Evolutionary conservation across 768 basidiomycete species (phyloP).

Genomic region (Serendipita sp.): DNA sequence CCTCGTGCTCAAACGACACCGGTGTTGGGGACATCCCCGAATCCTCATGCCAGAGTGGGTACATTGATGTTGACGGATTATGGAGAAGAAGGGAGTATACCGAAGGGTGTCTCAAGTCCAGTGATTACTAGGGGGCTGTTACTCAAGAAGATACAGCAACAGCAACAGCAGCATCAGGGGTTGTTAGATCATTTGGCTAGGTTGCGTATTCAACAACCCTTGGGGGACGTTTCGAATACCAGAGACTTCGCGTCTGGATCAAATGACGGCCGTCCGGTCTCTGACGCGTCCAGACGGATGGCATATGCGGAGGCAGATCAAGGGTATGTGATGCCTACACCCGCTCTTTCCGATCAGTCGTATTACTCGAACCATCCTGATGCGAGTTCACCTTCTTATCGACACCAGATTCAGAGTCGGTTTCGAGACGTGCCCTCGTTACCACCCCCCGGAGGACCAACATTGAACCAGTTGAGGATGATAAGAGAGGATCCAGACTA

Average conservation of each 20-base stretch:
- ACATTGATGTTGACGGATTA: neutral
- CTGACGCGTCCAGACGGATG: too few species aligned
- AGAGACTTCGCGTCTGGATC: too few species aligned
- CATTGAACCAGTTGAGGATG: slow-evolving; percentile 61
- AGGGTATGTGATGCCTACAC: too few species aligned
- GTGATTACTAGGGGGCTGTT: too few species aligned
- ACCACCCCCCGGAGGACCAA: slow-evolving; percentile 48
- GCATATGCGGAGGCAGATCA: too few species aligned
- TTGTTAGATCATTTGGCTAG: too few species aligned
- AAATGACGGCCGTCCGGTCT: too few species aligned
- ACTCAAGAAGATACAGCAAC: too few species aligned
- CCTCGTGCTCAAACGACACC: neutral
- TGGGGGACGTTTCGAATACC: too few species aligned
- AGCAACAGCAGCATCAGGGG: too few species aligned
- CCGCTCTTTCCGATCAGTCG: neutral
- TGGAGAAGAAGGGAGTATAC: neutral
- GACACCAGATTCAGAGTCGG: neutral
- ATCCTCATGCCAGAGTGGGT: neutral
- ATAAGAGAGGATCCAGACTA: slow-evolving; percentile 48
- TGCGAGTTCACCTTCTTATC: neutral
- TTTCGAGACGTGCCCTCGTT: slow-evolving; percentile 36
- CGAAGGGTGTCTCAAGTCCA: too few species aligned
- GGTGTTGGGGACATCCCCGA: neutral
- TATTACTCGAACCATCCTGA: neutral
- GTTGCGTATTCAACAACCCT: too few species aligned